Conservation (phyloP, 441 rosid genomes). For the Rhodomyrtus psidioides region DNA sequence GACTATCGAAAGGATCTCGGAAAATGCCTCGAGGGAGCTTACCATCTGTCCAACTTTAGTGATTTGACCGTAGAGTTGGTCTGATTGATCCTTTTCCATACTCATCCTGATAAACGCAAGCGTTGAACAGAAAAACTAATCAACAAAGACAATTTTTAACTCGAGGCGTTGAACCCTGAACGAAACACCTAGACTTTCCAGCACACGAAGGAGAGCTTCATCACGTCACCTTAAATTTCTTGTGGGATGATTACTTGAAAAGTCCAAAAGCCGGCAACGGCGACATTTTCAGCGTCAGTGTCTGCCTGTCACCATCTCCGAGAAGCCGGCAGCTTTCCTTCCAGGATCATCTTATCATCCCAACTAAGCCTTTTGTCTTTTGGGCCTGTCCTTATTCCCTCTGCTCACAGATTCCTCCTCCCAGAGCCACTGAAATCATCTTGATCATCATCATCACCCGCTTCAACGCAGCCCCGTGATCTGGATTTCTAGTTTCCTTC, state of each 20-base stretch:
- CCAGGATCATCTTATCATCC: neutral
- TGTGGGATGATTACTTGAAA: neutral
- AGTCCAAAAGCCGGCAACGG: rapidly evolving
- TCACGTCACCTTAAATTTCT: neutral
- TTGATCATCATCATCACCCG: neutral
- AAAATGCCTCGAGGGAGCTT: too few species aligned
- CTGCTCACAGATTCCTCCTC: neutral
- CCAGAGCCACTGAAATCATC: neutral
- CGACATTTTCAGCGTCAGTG: neutral
- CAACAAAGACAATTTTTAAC: neutral
- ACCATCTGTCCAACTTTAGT: too few species aligned
- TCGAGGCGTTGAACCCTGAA: neutral
- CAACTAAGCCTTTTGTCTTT: too few species aligned
- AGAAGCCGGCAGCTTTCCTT: too few species aligned
- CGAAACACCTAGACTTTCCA: neutral
- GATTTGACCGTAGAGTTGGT: neutral
- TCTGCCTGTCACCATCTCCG: neutral
- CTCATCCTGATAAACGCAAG: neutral
- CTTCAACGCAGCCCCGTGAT: neutral
- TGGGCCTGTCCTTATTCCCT: neutral
- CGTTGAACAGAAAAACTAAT: neutral
- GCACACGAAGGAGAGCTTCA: neutral
- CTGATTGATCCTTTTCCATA: neutral
- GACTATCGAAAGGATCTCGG: too few species aligned
- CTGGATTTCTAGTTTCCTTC: neutral